Evolutionary conservation across 192 early-diverging fungal species (phyloP).

Genomic region (Rhizoclosmatium sp.): DNA sequence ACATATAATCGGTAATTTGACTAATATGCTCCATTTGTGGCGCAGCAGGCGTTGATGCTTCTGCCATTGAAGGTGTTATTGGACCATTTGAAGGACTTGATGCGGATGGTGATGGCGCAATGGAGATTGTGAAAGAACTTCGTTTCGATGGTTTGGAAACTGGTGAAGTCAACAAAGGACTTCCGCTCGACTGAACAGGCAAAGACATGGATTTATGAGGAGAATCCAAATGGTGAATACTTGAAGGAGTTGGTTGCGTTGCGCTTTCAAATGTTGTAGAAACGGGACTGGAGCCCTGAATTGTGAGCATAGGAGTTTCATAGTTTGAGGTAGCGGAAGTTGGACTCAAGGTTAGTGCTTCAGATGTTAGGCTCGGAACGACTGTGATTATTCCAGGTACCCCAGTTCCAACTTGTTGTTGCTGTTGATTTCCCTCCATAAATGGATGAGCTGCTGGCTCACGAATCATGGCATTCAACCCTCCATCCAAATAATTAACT

Average conservation of each 20-base stretch:
- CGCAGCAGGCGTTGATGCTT: neutral
- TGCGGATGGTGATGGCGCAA: slow-evolving; percentile 40
- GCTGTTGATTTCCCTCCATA: slow-evolving; percentile 11
- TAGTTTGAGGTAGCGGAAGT: slow-evolving; percentile 5
- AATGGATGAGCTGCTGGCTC: neutral
- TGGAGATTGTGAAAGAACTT: slow-evolving; percentile 20
- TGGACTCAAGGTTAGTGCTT: neutral
- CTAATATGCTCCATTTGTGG: slow-evolving; percentile 14
- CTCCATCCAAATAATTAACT: slow-evolving; percentile 32
- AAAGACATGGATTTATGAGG: neutral
- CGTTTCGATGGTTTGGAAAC: neutral
- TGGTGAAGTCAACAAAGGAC: neutral
- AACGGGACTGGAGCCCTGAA: neutral
- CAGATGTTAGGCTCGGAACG: neutral
- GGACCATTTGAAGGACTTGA: neutral
- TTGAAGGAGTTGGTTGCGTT: neutral
- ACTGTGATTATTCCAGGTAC: neutral
- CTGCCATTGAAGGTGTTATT: neutral
- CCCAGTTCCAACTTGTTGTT: neutral
- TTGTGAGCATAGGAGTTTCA: neutral
- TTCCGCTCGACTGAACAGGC: neutral
- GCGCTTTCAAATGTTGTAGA: neutral
- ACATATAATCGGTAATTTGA: slow-evolving; percentile 64
- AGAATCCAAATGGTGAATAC: neutral
- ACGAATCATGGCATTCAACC: slow-evolving; percentile 18